Evolutionary conservation across 2,329 filamentous ascomycete species (phyloP), one percentile per base, ranked within the genome.

Genomic region (Knufia fluminis): DNA sequence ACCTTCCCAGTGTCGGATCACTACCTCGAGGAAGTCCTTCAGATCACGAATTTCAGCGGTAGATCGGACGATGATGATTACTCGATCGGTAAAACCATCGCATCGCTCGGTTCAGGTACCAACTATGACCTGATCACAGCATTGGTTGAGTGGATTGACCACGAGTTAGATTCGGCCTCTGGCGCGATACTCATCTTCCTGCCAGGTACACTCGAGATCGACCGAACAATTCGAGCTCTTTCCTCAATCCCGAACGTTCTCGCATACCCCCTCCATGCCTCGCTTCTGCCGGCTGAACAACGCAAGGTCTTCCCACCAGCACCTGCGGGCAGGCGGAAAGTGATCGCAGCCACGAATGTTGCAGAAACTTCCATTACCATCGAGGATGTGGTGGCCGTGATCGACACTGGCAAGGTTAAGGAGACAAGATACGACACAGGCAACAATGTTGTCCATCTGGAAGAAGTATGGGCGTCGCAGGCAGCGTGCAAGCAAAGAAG

Each of bases 341-440:
- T 98, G 10, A 86, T 98, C 28, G 86, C 91, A 4, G 87, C 92
- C 1, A 98, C 92, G 39, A 98, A 98, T 61, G 91, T 98, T 2
- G 92, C 92, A 1, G 92, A 98, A 66, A 98, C 92, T 0, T 97
- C 92, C 1, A 97, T 98, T 64, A 98, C 92, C 0, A 98, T 98
- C 52, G 90, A 96, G 62, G 92, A 98, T 62, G 86, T 98, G 47
- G 86, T 97, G 2, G 91, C 87, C 1, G 92, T 98, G 40, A 91
- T 98, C 55, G 92, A 98, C 64, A 92, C 85, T 9, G 92, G 92
- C 23, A 83, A 88, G 47, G 92, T 98, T 52, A 98, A 98, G 63
- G 91, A 98, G 67, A 98, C 90, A 0, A 91, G 86, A 63, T 97
- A 90, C 60, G 92, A 97, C 64, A 80, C 88, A 0, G 78, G 84